These are phyloP conservation scores for Fragilaria crotonensis DNA, from an alignment of 108 stramenopile species.

Conservation along the genomic window DNA sequence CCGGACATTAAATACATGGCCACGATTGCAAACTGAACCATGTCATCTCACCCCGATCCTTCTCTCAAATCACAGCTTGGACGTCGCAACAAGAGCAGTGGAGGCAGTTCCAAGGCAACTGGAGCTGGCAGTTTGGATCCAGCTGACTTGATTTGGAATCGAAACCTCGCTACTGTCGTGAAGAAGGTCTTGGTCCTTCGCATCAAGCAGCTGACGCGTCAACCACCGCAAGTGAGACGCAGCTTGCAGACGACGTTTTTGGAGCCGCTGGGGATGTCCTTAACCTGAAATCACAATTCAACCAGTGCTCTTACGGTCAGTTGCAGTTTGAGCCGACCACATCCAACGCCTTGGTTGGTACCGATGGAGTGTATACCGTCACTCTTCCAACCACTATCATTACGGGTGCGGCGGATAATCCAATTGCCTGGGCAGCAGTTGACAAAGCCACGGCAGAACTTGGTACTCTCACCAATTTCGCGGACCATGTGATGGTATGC, in stretches of 20 bases:
- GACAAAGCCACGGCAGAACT: conserved; percentile 10
- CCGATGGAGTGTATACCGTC: conserved; percentile 18
- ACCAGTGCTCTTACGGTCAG: conserved; percentile 19
- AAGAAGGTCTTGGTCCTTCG: conserved; percentile 14
- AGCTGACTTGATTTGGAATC: background rate
- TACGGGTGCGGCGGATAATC: conserved; percentile 4
- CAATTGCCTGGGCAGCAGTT: conserved; percentile 17
- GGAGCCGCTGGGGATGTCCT: conserved; percentile 11
- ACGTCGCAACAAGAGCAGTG: background rate
- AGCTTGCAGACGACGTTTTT: conserved; percentile 17
- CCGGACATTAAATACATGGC: too few species aligned
- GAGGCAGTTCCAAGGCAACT: background rate
- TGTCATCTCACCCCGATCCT: too few species aligned
- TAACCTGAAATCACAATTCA: conserved; percentile 9
- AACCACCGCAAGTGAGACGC: conserved; percentile 4
- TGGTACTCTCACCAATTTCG: conserved; percentile 7
- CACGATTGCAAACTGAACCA: too few species aligned
- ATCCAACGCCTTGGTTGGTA: background rate
- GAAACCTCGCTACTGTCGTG: background rate
- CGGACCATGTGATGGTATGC: conserved; percentile 35
- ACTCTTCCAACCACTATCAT: conserved; percentile 6
- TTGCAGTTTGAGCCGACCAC: conserved; percentile 2
- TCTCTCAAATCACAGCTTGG: background rate
- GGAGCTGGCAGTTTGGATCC: background rate
- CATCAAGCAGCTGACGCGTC: conserved; percentile 6